Evolutionary conservation across 139 green algal species (phyloP).

Genomic region (Picochlorum sp.): DNA sequence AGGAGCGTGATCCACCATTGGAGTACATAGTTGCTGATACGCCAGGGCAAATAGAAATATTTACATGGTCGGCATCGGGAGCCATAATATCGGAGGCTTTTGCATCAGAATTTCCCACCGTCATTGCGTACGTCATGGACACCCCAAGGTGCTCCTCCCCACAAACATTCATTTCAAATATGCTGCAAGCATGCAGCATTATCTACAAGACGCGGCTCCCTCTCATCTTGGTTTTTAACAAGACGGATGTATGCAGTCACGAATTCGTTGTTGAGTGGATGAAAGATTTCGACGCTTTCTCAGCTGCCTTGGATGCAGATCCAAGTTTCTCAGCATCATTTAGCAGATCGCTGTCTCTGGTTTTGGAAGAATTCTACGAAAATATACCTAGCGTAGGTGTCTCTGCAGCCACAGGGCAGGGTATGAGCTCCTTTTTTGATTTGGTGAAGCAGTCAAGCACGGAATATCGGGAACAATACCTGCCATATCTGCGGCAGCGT

Average conservation of each 20-base stretch:
- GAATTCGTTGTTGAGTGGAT: conserved; percentile 89
- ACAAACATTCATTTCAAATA: conserved; percentile 98
- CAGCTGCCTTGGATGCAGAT: conserved; percentile 61
- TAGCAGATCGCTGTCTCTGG: conserved; percentile 60
- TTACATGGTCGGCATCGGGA: conserved; percentile 91
- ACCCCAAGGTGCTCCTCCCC: conserved; percentile 69
- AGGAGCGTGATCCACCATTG: conserved; percentile 61
- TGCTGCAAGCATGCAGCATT: conserved; percentile 88
- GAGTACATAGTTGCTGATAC: conserved; percentile 88
- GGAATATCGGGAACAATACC: conserved; percentile 69
- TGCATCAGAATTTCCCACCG: conserved; percentile 75
- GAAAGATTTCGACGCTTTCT: conserved; percentile 79
- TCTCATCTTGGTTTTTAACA: conserved; percentile 97
- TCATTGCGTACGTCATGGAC: conserved; percentile 87
- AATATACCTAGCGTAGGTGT: conserved; percentile 75
- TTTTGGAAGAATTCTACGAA: conserved; percentile 92
- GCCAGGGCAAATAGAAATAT: conserved; percentile 98
- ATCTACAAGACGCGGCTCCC: conserved; percentile 95
- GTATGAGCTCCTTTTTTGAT: conserved; percentile 79
- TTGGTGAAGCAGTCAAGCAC: conserved; percentile 32
- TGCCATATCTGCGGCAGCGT: conserved; percentile 41
- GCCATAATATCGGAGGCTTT: conserved; percentile 91
- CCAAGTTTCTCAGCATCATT: conserved; percentile 65
- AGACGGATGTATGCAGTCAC: conserved; percentile 75
- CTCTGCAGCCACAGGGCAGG: conserved; percentile 77